Evolutionary conservation across 2,329 filamentous ascomycete species (phyloP).

Genomic region (Myriangium duriaei): DNA sequence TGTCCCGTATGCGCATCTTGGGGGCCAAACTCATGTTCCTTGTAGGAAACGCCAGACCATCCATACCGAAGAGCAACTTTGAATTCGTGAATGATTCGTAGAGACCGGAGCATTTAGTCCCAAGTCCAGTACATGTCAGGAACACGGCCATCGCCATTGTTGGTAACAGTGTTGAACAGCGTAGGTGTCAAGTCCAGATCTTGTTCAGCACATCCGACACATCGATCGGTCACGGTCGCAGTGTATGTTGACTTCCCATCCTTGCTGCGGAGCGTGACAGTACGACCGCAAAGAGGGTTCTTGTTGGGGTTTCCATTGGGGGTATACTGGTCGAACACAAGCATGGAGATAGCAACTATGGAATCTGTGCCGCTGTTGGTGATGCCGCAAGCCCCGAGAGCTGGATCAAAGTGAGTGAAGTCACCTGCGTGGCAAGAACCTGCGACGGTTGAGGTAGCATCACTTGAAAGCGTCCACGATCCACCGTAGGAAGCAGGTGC

Average conservation of each 20-base stretch:
- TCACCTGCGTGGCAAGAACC: slow-evolving; percentile 43
- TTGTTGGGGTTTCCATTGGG: slow-evolving; percentile 38
- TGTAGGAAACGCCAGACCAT: neutral
- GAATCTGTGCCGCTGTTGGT: slow-evolving; percentile 45
- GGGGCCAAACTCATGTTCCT: too few species aligned
- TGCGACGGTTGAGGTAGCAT: slow-evolving; percentile 20
- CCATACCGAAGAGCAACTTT: neutral
- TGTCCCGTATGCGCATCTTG: too few species aligned
- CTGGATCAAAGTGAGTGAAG: slow-evolving; percentile 62
- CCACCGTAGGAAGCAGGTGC: slow-evolving; percentile 14
- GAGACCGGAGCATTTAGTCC: slow-evolving; percentile 15
- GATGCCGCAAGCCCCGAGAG: slow-evolving; percentile 55
- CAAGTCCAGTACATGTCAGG: slow-evolving; percentile 31
- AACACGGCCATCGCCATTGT: slow-evolving; percentile 27
- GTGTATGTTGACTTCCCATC: slow-evolving; percentile 46
- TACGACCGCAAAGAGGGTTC: slow-evolving; percentile 60
- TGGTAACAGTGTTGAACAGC: slow-evolving; percentile 27
- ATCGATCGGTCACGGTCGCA: slow-evolving; percentile 61
- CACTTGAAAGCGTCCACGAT: slow-evolving; percentile 10
- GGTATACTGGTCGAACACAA: slow-evolving; percentile 45
- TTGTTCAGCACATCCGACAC: slow-evolving; percentile 48
- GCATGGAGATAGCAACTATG: slow-evolving; percentile 56
- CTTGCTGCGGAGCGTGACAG: slow-evolving; percentile 46
- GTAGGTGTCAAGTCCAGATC: slow-evolving; percentile 47
- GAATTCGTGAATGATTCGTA: neutral